Evolutionary conservation across 139 green algal species (phyloP).

Genomic region (Protoeuglena noctilucae): DNA sequence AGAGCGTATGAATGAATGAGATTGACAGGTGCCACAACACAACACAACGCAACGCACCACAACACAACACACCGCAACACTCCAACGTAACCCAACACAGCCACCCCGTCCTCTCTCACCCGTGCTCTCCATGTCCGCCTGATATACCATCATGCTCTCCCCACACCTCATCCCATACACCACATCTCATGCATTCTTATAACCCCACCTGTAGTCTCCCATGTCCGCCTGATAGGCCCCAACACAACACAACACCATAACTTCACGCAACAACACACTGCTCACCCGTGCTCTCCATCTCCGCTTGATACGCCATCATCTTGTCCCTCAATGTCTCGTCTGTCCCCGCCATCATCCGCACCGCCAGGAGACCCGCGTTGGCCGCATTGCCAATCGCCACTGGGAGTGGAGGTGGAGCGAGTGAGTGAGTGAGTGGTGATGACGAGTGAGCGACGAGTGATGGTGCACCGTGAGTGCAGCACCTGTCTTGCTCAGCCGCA

Average conservation of each 20-base stretch:
- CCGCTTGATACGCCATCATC: slow-evolving; percentile 51
- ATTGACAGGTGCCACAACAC: no score
- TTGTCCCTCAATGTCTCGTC: slow-evolving; percentile 36
- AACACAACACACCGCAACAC: no score
- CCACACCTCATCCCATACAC: no score
- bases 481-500: neutral
- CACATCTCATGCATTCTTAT: no score
- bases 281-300: slow-evolving; percentile 19
- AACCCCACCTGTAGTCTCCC: no score
- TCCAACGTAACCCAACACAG: no score
- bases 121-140: slow-evolving; percentile 26
- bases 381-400: slow-evolving; percentile 42
- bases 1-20: no score
- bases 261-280: no score
- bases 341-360: slow-evolving; percentile 54
- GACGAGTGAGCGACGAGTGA: neutral
- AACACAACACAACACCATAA: no score
- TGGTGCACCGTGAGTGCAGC: neutral
- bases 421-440: neutral
- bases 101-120: no score
- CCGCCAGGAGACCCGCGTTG: slow-evolving; percentile 87
- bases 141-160: slow-evolving; percentile 46
- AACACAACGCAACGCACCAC: no score
- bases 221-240: no score
- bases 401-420: neutral